Base-by-base conservation (phyloP, 2,329 filamentous ascomycete genomes). In the Aspergillus brasiliensis region DNA sequence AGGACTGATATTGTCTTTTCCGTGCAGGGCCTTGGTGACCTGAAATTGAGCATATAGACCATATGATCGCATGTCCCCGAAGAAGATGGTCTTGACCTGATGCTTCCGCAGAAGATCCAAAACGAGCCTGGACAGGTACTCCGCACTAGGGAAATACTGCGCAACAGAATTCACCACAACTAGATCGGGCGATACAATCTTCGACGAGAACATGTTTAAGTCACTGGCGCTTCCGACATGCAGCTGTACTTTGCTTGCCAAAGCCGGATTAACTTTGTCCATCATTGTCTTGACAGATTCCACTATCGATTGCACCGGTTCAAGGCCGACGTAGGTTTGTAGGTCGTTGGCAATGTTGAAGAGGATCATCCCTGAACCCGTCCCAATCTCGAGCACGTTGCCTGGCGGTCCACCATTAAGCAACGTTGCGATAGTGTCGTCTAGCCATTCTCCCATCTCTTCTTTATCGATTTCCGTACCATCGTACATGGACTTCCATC, bases 401-500 rank as follows among this genome's bases (percentile, higher is more conserved):
- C 44, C 17, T 17, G n/a, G 27, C 34, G 23, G 54, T n/a, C 6
- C 15, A 21, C 38, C 56, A 46, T 58, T 37, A 2, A 42, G 37
- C n/a, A 58, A 4, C 4, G 56, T 25, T 47, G 48, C 7, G 13
- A 58, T 52, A 3, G 48, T 58, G 13, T 58, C 56, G 23, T 58
- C 38, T 8, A 58, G 17, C 56, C 56, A 58, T 37, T 58, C 56
- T 6, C 37, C 23, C 56, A 58, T 58, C 11, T 44, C 47, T 6
- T 5, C 11, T 17, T 31, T 52, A 25, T 58, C 56, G 21, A 58
- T 53, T 8, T 44, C 27, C 2, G 11, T 13, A 2, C 56, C 56
- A 31, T 58, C 56, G 17, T 52, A 58, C 56, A 58, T 58, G n/a
- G 56, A 58, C 27, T n/a, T 46, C 56, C 56, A 58, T 10, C 56